phyloP scores from a whole-genome alignment of 148 eudicot genomes.

The Spergularia marina region DNA sequence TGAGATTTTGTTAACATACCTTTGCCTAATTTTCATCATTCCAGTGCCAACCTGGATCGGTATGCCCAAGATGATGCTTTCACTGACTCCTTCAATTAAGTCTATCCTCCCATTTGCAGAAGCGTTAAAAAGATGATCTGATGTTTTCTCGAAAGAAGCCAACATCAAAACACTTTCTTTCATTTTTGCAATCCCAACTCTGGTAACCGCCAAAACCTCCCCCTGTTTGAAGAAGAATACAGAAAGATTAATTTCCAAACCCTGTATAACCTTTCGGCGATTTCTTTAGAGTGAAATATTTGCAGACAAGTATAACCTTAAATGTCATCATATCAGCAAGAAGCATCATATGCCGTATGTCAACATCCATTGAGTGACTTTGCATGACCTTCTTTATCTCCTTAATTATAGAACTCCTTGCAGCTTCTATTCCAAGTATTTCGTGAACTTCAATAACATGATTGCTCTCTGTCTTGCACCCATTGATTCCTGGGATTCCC shows the following conservation, averaged over 20 bases:
- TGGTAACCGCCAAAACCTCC: conserved; percentile 77
- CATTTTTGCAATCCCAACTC: conserved; percentile 80
- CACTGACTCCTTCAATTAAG: conserved; percentile 85
- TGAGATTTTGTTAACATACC: conserved; percentile 37
- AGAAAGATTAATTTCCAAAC: background rate
- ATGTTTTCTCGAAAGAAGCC: conserved; percentile 93
- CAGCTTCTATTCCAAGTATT: conserved; percentile 91
- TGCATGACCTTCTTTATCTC: conserved; percentile 73
- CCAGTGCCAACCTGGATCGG: conserved; percentile 86
- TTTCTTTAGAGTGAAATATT: background rate
- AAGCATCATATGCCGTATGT: conserved; percentile 96
- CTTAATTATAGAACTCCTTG: conserved; percentile 60
- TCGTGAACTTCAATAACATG: conserved; percentile 66
- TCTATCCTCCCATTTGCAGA: conserved; percentile 76
- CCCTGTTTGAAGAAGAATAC: conserved; percentile 47
- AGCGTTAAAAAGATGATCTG: conserved; percentile 88
- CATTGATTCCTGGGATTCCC: conserved; percentile 80
- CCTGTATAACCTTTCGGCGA: background rate
- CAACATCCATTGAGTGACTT: conserved; percentile 80
- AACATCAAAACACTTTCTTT: conserved; percentile 92
- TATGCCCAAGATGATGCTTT: conserved; percentile 92
- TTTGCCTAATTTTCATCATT: conserved; percentile 73
- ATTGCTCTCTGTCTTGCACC: conserved; percentile 63
- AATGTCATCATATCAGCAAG: conserved; percentile 91
- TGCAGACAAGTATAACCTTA: conserved; percentile 42